These are phyloP conservation scores for Crithidia bombi DNA, from an alignment of 208 protist genomes.

Conservation along the genomic window DNA sequence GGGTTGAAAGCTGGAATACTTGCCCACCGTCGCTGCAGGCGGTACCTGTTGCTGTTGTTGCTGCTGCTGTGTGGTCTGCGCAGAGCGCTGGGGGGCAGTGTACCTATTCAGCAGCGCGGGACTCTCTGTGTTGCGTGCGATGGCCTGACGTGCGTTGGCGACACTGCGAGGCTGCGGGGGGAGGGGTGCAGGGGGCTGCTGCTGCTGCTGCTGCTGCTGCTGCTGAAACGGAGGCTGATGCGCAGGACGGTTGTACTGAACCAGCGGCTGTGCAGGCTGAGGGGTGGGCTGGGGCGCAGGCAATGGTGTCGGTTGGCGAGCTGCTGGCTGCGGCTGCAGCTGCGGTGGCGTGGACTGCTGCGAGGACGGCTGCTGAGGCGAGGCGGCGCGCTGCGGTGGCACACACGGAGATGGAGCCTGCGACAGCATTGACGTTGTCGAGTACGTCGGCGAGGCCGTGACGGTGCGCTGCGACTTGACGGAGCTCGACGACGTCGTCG, in stretches of 20 bases:
- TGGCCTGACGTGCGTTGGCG: conserved; percentile 3
- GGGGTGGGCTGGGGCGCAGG: background rate
- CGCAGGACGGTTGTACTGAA: conserved; percentile 6
- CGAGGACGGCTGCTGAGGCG: background rate
- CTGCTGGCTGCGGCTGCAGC: background rate
- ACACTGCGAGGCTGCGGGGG: conserved; percentile 28
- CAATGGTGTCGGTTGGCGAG: background rate
- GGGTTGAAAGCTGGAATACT: conserved; percentile 13
- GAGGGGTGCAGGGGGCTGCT: conserved; percentile 1
- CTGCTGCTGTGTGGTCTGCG: background rate
- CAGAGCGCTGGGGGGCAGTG: background rate
- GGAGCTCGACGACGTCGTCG: conserved; percentile 10
- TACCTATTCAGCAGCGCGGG: background rate
- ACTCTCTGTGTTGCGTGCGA: background rate
- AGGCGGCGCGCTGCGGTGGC: background rate
- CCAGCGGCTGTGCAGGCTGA: too few relatives aligned
- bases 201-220: background rate
- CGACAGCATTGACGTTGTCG: background rate
- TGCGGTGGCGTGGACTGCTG: background rate
- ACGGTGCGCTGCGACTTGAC: conserved; percentile 15
- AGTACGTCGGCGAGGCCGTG: background rate
- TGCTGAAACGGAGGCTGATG: background rate
- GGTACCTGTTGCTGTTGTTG: background rate
- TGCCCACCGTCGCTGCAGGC: conserved; percentile 3
- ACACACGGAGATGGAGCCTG: background rate